Evolutionary conservation across 177 flowering plant genomes (phyloP), one percentile per base, ranked within the genome.

Genomic region (Vitis hybrid): DNA sequence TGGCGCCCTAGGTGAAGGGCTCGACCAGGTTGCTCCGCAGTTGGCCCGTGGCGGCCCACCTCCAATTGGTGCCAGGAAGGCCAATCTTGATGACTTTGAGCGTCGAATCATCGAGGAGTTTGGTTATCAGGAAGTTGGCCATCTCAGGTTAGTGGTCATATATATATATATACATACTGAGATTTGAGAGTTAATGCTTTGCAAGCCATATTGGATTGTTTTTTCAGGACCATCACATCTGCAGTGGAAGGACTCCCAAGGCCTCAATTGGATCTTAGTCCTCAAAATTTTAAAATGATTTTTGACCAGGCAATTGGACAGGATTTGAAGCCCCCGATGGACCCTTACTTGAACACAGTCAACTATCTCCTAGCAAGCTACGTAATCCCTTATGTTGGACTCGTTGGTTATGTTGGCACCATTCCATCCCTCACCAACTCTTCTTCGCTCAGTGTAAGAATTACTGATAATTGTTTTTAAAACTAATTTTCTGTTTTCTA

Each of bases 71-170:
- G 76, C 69, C 30, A n/a, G n/a, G 30, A 67, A 50, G 67, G 81
- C 83, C 65, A 72, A 73, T 23, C 79, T 80, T 3, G 79, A 78
- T 60, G 67, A 64, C 34, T 0, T 67, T 2, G 69, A 68, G 55
- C 3, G 32, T 2, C 17, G 30, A 4, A 72, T 80, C 61, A 72
- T 75, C 19, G 64, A 65, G 32, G 75, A 77, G 52, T 77, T 80
- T 17, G 80, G 65, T 1, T 74, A 74, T 55, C 75, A 80, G 26
- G 81, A 80, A 70, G 59, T 80, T 58, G 82, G 80, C 2, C 79
- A 80, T 26, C 54, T 80, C 21, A 77, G 82, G 79, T 76, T 39
- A n/a, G 39, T 56, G 11, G 17, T 48, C 34, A n/a, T 49, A 17
- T 23, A 45, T 10, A 21, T 6, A 0, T 34, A 34, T 0, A 6